Percentiles rank a stretch among this genome's conserved stretches.
phyloP scores from a whole-genome alignment of 768 basidiomycete genomes.

The Trametes elegans region DNA sequence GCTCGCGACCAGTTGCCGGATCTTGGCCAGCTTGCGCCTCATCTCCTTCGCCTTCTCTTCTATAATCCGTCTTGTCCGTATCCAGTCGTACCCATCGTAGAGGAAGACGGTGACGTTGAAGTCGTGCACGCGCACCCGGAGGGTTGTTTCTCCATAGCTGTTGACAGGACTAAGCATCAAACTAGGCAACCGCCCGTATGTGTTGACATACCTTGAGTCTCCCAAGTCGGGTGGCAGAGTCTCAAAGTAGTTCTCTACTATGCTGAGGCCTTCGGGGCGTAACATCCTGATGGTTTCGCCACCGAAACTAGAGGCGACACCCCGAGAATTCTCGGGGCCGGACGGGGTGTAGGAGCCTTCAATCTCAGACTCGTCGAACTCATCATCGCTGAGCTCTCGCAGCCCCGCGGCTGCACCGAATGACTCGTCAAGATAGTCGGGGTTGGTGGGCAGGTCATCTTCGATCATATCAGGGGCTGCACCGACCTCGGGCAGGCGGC shows the following conservation, averaged over 20 bases:
- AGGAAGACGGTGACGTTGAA: slow-evolving; percentile 69
- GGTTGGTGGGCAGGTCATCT: slow-evolving; percentile 89
- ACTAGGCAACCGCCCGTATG: no score
- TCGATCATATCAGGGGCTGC: slow-evolving; percentile 83
- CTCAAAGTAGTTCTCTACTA: slow-evolving; percentile 75
- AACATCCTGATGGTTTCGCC: slow-evolving; percentile 88
- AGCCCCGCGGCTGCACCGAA: slow-evolving; percentile 78
- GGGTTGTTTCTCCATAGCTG: slow-evolving; percentile 45
- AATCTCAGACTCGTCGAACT: slow-evolving; percentile 62
- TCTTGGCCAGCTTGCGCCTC: slow-evolving; percentile 80
- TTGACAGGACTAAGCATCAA: neutral
- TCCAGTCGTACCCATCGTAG: slow-evolving; percentile 97
- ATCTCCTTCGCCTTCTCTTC: slow-evolving; percentile 88
- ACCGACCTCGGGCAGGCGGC: slow-evolving; percentile 68
- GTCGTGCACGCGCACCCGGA: slow-evolving; percentile 56
- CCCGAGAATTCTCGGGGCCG: slow-evolving; percentile 32
- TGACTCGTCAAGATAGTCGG: slow-evolving; percentile 82
- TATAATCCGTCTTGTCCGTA: slow-evolving; percentile 77
- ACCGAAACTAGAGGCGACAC: slow-evolving; percentile 58
- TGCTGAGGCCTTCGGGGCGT: slow-evolving; percentile 55
- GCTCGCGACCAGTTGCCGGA: slow-evolving; percentile 86
- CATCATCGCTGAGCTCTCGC: slow-evolving; percentile 69
- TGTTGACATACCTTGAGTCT: slow-evolving; percentile 48
- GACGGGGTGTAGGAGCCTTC: slow-evolving; percentile 11
- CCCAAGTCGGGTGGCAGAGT: slow-evolving; percentile 54